A percentile compares a stretch with the other conserved stretches of the same genome.
phyloP scores from a whole-genome alignment of 2,329 filamentous ascomycete genomes.

The Penicillium sclerotiorum region DNA sequence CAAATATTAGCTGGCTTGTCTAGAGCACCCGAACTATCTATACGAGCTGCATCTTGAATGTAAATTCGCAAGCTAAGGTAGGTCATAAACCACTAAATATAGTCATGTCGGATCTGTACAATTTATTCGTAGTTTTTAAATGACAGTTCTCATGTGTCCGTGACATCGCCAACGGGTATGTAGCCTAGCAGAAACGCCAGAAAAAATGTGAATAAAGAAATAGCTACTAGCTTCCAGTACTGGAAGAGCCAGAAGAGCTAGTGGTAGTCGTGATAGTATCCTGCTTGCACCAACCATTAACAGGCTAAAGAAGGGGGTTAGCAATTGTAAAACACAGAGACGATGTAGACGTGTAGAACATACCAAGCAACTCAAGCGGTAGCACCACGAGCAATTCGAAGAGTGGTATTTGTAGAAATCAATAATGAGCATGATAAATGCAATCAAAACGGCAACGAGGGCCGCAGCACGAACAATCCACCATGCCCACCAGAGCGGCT shows the following conservation, averaged over 20 bases:
- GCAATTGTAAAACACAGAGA: constrained; percentile 1
- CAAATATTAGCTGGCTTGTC: too few relatives aligned
- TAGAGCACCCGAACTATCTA: too few relatives aligned
- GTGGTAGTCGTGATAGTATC: constrained; percentile 29
- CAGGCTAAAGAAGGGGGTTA: constrained; percentile 34
- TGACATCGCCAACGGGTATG: not conserved
- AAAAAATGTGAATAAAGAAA: not conserved
- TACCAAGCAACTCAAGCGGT: constrained; percentile 90
- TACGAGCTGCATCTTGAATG: too few relatives aligned
- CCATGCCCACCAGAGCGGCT: constrained; percentile 96
- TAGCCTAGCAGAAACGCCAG: too few relatives aligned
- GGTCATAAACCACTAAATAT: too few relatives aligned
- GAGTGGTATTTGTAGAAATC: constrained; percentile 82
- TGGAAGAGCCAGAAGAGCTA: not conserved
- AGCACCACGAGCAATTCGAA: constrained; percentile 85
- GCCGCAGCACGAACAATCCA: constrained; percentile 82
- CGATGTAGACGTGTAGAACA: constrained; percentile 46
- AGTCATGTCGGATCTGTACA: not conserved
- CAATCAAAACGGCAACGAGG: constrained; percentile 77
- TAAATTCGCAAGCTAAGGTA: too few relatives aligned
- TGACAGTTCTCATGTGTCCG: constrained; percentile 3
- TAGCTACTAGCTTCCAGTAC: not conserved
- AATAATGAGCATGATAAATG: constrained; percentile 82
- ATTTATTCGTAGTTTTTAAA: not conserved
- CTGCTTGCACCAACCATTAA: constrained; percentile 50